These are phyloP conservation scores for Tolypocladium sp. DNA, from an alignment of 2,329 filamentous ascomycete species.

Conservation along the genomic window DNA sequence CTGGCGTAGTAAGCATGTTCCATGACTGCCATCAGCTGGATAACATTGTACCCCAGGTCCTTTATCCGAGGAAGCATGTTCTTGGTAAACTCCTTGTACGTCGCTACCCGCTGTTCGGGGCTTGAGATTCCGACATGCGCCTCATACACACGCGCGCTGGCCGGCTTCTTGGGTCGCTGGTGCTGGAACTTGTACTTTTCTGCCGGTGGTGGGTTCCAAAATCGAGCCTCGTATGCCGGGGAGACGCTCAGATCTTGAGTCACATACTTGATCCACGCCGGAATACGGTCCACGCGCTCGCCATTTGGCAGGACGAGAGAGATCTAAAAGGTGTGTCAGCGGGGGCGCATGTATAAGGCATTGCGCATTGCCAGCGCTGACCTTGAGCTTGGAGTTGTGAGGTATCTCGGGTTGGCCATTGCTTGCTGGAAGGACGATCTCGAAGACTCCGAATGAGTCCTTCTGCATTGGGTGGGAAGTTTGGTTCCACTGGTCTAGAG, in stretches of 20 bases:
- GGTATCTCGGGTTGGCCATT: conserved; percentile 70
- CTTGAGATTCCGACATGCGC: conserved; percentile 98
- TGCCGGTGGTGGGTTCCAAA: conserved; percentile 83
- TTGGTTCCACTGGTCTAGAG: conserved; percentile 73
- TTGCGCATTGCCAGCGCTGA: conserved; percentile 23
- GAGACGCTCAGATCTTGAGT: conserved; percentile 88
- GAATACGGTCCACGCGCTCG: conserved; percentile 77
- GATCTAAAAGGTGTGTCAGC: conserved; percentile 36
- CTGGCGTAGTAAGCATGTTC: conserved; percentile 99
- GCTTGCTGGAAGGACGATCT: conserved; percentile 65
- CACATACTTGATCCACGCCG: conserved; percentile 95
- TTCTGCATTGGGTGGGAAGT: conserved; percentile 81
- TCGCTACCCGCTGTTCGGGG: conserved; percentile 77
- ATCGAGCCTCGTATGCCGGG: conserved; percentile 85
- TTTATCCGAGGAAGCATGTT: conserved; percentile 90
- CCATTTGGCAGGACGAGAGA: conserved; percentile 72
- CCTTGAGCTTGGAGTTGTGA: conserved; percentile 96
- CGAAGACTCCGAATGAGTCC: conserved; percentile 77
- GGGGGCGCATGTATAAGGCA: background rate
- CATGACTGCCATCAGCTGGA: conserved; percentile 98
- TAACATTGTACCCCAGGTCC: conserved; percentile 87
- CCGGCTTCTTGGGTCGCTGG: conserved; percentile 69
- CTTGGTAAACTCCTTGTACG: conserved; percentile 94
- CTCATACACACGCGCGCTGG: conserved; percentile 88
- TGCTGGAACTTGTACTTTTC: conserved; percentile 83